Conservation (phyloP, 768 basidiomycete species). For the Coprinopsis marcescibilis region DNA sequence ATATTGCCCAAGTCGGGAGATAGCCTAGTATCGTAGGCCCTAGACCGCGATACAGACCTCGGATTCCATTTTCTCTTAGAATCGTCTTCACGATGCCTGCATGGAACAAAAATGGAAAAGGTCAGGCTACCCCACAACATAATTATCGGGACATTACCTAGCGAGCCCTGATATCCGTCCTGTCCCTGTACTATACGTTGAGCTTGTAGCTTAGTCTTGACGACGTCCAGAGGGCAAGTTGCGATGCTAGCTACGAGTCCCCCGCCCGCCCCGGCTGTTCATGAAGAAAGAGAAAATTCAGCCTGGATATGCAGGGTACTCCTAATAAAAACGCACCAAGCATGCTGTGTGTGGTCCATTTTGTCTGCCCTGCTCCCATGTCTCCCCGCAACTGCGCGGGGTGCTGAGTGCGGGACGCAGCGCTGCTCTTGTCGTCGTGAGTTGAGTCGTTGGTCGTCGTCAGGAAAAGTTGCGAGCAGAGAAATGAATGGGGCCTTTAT, state of each 20-base stretch:
- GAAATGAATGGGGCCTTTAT: no score
- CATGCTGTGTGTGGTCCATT: constrained; percentile 78
- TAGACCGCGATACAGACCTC: constrained; percentile 93
- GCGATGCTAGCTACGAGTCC: constrained; percentile 89
- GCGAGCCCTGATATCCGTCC: constrained; percentile 68
- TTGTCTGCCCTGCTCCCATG: constrained; percentile 51
- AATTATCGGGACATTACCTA: constrained; percentile 42
- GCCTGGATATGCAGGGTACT: constrained; percentile 6
- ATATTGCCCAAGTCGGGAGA: constrained; percentile 98
- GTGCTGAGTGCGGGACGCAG: constrained; percentile 20
- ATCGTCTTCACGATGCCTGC: constrained; percentile 38
- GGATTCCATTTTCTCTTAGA: constrained; percentile 64
- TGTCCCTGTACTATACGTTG: constrained; percentile 69
- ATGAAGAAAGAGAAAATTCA: background rate
- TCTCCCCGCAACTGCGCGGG: constrained; percentile 59
- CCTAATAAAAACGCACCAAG: constrained; percentile 48
- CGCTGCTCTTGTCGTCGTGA: constrained; percentile 14
- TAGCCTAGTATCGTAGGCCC: constrained; percentile 96
- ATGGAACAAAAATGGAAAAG: constrained; percentile 3
- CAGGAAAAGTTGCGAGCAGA: constrained; percentile 1
- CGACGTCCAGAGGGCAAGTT: constrained; percentile 95
- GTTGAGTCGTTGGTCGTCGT: constrained; percentile 13
- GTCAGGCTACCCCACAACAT: background rate
- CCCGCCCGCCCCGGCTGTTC: constrained; percentile 86
- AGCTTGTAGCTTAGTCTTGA: constrained; percentile 98